Evolutionary conservation across 164 flowering plant species (phyloP).

Genomic region (Pachysandra terminalis): DNA sequence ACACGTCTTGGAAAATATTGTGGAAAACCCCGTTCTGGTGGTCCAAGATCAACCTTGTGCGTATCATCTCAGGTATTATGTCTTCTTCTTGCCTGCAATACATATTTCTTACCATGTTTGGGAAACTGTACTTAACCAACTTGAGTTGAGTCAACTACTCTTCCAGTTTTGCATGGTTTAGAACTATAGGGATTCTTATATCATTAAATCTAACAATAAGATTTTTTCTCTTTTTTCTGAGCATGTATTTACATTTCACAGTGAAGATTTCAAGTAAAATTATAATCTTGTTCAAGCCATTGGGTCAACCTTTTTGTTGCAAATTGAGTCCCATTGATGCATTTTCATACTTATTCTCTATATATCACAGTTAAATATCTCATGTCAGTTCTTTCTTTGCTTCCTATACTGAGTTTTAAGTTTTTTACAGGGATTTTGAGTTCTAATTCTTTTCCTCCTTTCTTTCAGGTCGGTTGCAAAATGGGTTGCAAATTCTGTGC

Average conservation of each 20-base stretch:
- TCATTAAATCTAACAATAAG: no score
- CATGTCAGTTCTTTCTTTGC: neutral
- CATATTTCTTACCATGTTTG: neutral
- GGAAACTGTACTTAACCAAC: neutral
- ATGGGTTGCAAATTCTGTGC: constrained; percentile 99
- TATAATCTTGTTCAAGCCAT: no score
- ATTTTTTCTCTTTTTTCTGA: neutral
- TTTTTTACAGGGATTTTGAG: neutral
- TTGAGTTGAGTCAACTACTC: neutral
- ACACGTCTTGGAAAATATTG: constrained; percentile 68
- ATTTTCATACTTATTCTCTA: neutral
- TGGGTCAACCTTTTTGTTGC: neutral
- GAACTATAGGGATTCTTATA: neutral
- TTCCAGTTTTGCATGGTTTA: neutral
- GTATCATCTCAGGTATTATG: constrained; percentile 86
- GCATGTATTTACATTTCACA: neutral
- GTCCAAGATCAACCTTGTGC: constrained; percentile 83
- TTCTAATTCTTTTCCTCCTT: neutral
- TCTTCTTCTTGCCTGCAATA: neutral
- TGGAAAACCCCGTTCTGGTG: constrained; percentile 94
- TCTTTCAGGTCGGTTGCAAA: constrained; percentile 85
- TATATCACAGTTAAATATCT: neutral
- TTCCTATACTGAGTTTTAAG: neutral
- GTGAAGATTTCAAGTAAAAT: neutral
- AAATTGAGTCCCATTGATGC: neutral